Evolutionary conservation across 1,284 basidiomycete genomes (phyloP), one percentile per base, ranked within the genome.

Genomic region (Phlebopus sp.): DNA sequence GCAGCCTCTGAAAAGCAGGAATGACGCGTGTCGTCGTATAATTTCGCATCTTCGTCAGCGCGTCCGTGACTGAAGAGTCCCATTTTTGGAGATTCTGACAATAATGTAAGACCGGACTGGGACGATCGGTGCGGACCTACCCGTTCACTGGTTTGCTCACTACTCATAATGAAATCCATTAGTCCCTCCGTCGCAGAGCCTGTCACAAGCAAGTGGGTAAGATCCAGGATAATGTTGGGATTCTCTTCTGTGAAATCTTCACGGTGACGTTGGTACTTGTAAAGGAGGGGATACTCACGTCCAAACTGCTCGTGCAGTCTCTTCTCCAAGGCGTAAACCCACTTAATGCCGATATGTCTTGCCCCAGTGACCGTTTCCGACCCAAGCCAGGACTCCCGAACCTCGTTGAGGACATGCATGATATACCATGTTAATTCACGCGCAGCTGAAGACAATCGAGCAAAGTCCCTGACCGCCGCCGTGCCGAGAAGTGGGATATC

Each of bases 131-230:
- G 47, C 32, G 39, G 46, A 60, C 69, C 55, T 69, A 89, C 89
- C 63, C 89, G 74, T 67, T 91, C 88, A 51, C 83, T 88, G 75
- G 86, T 86, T 58, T 84, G 82, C 57, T 90, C 87, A 17, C 79
- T 78, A 55, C 85, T 87, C 14, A 83, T 81, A 44, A 91, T 72
- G 62, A 86, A 87, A 65, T 90, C 88, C 35, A 69, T 59, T 27
- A 91, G 69, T 5, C 84, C 70, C 47, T 87, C 85, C 23, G 85
- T 81, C 17, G 78, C 69, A 46, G 79, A 75, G 8, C 87, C 87
- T 18, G 86, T 86, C 17, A 82, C 75, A 34, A 91, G 73, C 48
- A 90, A 72, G 42, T 71, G 69, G n/a, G 84, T 88, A 46, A 91
- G 69, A 57, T 90, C 88, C 40, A 86, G 65, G 32, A 89, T 72